Conservation (phyloP, 208 protist genomes). For the Leishmania lainsoni region DNA sequence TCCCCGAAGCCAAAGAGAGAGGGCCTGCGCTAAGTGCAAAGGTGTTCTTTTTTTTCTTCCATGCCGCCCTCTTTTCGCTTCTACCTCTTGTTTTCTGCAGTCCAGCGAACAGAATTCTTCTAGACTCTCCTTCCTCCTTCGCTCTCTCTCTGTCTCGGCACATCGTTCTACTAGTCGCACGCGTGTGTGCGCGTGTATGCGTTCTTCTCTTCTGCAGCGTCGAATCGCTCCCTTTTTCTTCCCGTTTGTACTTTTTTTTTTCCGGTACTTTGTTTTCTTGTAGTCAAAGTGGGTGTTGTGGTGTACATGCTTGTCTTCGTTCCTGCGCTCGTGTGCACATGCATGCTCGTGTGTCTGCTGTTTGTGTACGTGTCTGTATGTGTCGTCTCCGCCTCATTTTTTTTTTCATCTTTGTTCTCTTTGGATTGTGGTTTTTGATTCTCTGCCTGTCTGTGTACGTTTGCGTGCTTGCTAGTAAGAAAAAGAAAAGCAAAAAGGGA, state of each 20-base stretch:
- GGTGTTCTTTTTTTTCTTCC: not conserved
- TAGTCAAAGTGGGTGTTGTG: constrained; percentile 1
- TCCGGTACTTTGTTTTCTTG: constrained; percentile 7
- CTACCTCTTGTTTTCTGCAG: not conserved
- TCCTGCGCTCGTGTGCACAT: constrained; percentile 8
- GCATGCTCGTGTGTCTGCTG: constrained; percentile 13
- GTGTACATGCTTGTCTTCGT: constrained; percentile 13
- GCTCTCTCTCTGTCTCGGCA: not conserved
- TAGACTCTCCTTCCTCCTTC: not conserved
- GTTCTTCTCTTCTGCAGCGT: not conserved
- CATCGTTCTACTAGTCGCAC: not conserved
- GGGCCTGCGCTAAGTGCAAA: not conserved
- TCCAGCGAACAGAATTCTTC: not conserved
- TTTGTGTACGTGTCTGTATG: constrained; percentile 11
- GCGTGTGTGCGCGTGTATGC: not conserved
- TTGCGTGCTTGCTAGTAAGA: not conserved
- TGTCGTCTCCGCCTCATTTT: constrained; percentile 10
- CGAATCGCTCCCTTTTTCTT: not conserved
- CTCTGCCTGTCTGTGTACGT: not conserved
- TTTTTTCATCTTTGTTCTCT: not conserved
- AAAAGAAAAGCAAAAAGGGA: not conserved
- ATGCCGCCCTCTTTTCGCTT: not conserved
- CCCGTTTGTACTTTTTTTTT: constrained; percentile 6
- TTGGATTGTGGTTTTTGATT: not conserved
- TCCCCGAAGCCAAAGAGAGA: not conserved